Base-by-base conservation (phyloP, 108 stramenopile species). In the Aureococcus anophagefferens region DNA sequence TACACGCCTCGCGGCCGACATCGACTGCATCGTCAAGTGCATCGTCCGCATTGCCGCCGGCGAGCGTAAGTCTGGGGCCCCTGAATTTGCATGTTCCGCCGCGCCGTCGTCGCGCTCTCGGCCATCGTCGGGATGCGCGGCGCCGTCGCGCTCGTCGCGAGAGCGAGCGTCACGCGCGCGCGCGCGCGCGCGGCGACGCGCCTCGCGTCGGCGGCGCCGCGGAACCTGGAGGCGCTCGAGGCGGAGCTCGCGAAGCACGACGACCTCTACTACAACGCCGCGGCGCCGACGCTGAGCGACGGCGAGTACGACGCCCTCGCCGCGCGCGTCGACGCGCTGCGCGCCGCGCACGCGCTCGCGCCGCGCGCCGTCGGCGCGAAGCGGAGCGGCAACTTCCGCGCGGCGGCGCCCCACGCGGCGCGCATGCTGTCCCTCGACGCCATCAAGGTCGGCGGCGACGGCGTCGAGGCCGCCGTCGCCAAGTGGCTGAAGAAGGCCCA, bases 231-330 rank as follows among this genome's bases (percentile, higher is more conserved):
- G 51, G 17, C 51, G 21, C 51, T 59, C 17, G 51, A 16, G 25
- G 1, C 1, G 25, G 69, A 69, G 7, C 16, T 69, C 18, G 46
- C 29, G 32, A 21, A 14, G 28, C 69, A 69, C 51, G 69, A 69
- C 51, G 33, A 30, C 31, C 51, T 69, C 1, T 69, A 69, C 51
- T 69, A 69, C 69, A 51, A 62, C 33, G 25, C 76, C 18, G 74
- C 70, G 34, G 35, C 36, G 3, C 79, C 79, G 4, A 31, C 68
- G 11, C 30, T 80, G 44, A 76, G 30, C 30, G 79, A 80, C 59
- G 77, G 45, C 28, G 77, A 64, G 3, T 80, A 78, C 40, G 79
- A 80, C 64, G 74, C 46, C 18, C 74, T 80, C 29, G 68, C 69
- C 29, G n/a, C 35, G 63, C 16, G 21, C 37, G 77, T 7, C 30